phyloP scores from a whole-genome alignment of 306 rosid genomes.

The Elaeagnus macrophylla region DNA sequence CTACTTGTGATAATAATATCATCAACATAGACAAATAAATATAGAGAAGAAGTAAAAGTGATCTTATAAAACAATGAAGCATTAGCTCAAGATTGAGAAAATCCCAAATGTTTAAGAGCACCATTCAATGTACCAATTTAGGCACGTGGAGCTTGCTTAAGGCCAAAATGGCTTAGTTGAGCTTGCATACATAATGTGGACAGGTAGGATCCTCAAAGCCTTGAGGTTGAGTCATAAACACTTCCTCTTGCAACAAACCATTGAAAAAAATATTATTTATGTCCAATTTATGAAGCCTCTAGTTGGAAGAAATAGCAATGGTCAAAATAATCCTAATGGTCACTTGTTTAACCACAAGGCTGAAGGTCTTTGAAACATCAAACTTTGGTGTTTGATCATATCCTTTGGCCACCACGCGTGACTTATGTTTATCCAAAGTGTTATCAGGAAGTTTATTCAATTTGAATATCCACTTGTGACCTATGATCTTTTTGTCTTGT shows the following conservation, averaged over 20 bases:
- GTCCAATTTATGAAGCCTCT: not conserved
- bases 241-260: not conserved
- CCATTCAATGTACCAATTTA: not conserved
- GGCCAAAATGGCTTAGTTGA: not conserved
- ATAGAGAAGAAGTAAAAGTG: not conserved
- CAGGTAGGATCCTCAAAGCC: not conserved
- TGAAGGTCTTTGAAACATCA: not conserved
- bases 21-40: not conserved
- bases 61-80: not conserved
- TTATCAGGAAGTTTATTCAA: not conserved
- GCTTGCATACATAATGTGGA: not conserved
- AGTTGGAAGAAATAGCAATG: not conserved
- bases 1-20: not conserved
- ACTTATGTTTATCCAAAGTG: not conserved
- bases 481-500: no score
- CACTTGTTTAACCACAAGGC: not conserved
- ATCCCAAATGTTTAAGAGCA: not conserved
- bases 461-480: not conserved
- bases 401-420: not conserved
- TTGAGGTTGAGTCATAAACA: no score
- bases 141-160: not conserved
- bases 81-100: not conserved
- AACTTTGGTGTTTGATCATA: not conserved
- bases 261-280: no score
- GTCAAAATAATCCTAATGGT: not conserved